Conservation (phyloP, 2,329 filamentous ascomycete species). For the Fusarium sp. region DNA sequence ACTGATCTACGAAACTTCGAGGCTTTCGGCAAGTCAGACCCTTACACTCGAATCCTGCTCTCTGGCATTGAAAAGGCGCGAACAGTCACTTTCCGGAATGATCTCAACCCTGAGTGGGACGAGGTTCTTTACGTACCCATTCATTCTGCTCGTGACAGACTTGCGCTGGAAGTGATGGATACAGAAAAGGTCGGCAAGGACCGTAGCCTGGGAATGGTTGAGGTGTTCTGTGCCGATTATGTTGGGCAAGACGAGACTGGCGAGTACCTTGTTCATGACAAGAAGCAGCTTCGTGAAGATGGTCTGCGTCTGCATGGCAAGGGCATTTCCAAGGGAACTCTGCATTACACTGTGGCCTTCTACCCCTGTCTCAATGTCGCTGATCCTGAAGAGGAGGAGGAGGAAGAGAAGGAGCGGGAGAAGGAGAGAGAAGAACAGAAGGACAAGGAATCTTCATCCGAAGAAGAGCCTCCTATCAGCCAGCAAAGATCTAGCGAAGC, state of each 20-base stretch:
- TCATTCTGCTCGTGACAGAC: constrained; percentile 84
- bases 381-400: constrained; percentile 88
- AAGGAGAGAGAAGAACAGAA: constrained; percentile 44
- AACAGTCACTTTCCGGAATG: constrained; percentile 96
- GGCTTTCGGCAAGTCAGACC: constrained; percentile 95
- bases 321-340: constrained; percentile 79
- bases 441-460: constrained; percentile 31
- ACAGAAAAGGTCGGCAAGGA: constrained; percentile 93
- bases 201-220: constrained; percentile 84
- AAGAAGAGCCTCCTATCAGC: constrained; percentile 29
- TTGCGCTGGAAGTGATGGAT: constrained; percentile 96
- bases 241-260: constrained; percentile 82
- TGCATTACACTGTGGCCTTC: constrained; percentile 89
- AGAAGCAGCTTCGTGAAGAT: constrained; percentile 75
- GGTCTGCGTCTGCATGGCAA: constrained; percentile 81
- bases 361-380: constrained; percentile 89
- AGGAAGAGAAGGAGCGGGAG: constrained; percentile 59
- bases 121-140: constrained; percentile 95
- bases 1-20: constrained; percentile 90
- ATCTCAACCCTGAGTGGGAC: constrained; percentile 94
- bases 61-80: constrained; percentile 91
- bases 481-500: constrained; percentile 49
- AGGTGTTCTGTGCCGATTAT: constrained; percentile 83
- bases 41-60: constrained; percentile 88
- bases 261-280: constrained; percentile 83